phyloP scores from a whole-genome alignment of 2,329 filamentous ascomycete species.

The Talaromyces sp. region DNA sequence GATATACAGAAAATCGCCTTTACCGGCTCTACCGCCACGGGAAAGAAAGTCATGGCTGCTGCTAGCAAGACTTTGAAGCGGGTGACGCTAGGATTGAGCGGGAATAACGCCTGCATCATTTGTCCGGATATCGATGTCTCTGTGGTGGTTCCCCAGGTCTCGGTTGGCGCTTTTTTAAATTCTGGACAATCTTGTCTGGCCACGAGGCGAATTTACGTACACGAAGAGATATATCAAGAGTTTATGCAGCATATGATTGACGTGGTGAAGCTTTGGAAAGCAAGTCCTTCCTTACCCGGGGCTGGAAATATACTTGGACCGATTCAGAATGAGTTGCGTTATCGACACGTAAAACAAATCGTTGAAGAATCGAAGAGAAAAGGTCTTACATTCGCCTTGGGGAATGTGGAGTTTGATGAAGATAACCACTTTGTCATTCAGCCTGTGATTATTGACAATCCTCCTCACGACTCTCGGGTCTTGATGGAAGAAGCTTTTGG shows the following conservation, averaged over 20 bases:
- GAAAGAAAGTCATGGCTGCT: constrained; percentile 47
- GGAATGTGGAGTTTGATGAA: constrained; percentile 36
- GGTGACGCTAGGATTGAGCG: constrained; percentile 51
- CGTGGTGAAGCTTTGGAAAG: constrained; percentile 23
- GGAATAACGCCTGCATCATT: constrained; percentile 53
- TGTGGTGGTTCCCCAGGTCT: constrained; percentile 30
- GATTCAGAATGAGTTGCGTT: constrained; percentile 58
- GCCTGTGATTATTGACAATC: constrained; percentile 52
- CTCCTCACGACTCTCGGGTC: constrained; percentile 48
- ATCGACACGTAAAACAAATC: constrained; percentile 50
- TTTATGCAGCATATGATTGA: constrained; percentile 46
- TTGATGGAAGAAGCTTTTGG: constrained; percentile 56
- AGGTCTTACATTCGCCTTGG: constrained; percentile 48
- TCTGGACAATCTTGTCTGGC: constrained; percentile 53
- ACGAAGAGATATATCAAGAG: constrained; percentile 48
- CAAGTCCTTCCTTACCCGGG: constrained; percentile 22
- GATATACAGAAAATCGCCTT: constrained; percentile 56
- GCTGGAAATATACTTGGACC: constrained; percentile 53
- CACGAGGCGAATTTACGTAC: constrained; percentile 54
- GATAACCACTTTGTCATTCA: constrained; percentile 50
- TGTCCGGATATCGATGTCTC: constrained; percentile 50
- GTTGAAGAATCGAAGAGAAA: constrained; percentile 52
- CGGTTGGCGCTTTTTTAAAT: constrained; percentile 48
- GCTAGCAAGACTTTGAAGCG: constrained; percentile 51
- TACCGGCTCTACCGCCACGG: constrained; percentile 51